Evolutionary conservation across 225 moss, liverwort and hornwort genomes (phyloP), one percentile per base, ranked within the genome.

Genomic region (Lunularia cruciata): DNA sequence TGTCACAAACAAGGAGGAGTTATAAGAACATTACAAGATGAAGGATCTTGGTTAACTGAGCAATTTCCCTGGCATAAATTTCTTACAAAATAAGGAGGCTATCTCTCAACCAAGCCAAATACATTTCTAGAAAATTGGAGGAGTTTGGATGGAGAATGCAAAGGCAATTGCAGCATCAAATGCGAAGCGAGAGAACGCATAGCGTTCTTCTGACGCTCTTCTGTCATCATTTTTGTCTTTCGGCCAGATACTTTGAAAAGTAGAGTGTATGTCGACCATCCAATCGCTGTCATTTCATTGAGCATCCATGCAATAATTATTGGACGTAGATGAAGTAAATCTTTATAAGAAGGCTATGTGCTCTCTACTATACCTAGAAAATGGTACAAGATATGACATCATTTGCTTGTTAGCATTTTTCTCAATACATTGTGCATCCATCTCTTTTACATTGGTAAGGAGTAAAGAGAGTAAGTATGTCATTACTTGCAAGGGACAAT

Each of bases 381-480:
- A 53, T 4, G 52, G 14, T 4, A 53, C 14, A 53, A 53, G 4
- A 25, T 53, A 53, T 53, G 52, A 53, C 15, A 53, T 53, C 14
- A 53, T 53, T 53, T 53, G 52, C 14, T 53, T 53, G 52, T 14
- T 25, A 53, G 15, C 14, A 53, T 53, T 53, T 53, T 53, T 10
- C 14, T 6, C 52, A 53, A 53, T 53, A 18, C 15, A 53, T 53
- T 10, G n/a, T 4, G 15, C 12, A 19, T 25, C 15, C 52, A 25
- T 53, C 12, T 53, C 6, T 6, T 6, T 53, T 14, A 19, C 14
- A 53, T 53, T 4, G 52, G 52, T 14, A 53, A 53, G 52, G 52
- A 4, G 52, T 53, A 25, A 53, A 53, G 1, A 19, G n/a, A n/a
- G 13, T 6, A 6, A 42, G 13, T 42, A 42, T 42, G 6, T 42